A percentile compares a stretch with the other conserved stretches of the same genome.
These are phyloP conservation scores for Diplodia intermedia DNA, from an alignment of 2,329 filamentous ascomycete species.

Conservation along the genomic window DNA sequence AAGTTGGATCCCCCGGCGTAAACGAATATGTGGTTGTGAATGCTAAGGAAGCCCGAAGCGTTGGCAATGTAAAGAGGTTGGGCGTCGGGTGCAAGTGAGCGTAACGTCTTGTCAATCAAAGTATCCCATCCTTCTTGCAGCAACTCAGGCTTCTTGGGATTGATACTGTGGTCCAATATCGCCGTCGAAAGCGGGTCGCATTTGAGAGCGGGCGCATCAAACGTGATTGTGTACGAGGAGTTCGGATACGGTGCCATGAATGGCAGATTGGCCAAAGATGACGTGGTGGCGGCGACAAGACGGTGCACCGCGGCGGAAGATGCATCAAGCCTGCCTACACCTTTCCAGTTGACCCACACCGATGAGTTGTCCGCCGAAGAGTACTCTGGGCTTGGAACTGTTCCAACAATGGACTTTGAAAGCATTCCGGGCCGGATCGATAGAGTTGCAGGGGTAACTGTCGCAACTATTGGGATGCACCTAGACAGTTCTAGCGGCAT, in stretches of 20 bases:
- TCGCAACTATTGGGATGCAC: constrained; percentile 10
- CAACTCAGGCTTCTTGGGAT: not conserved
- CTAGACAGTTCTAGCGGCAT: not conserved
- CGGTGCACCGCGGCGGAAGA: not conserved
- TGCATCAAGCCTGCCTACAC: not conserved
- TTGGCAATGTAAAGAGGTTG: not conserved
- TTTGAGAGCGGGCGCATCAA: constrained; percentile 2
- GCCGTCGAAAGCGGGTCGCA: not conserved
- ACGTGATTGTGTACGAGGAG: not conserved
- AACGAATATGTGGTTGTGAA: not conserved
- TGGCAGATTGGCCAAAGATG: not conserved
- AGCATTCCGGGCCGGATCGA: not conserved
- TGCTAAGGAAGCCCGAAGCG: not conserved
- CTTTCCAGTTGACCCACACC: not conserved
- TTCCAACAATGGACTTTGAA: not conserved
- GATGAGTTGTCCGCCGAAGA: not conserved
- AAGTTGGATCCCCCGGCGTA: not conserved
- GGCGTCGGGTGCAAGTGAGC: too few species aligned
- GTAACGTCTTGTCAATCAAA: not conserved
- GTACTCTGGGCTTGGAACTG: not conserved
- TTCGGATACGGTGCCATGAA: not conserved
- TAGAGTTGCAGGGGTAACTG: not conserved
- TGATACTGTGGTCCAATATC: not conserved
- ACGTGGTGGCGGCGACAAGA: not conserved
- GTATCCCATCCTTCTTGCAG: not conserved